Conservation (phyloP, 441 rosid genomes). For the Euphorbia schlechtendalii region DNA sequence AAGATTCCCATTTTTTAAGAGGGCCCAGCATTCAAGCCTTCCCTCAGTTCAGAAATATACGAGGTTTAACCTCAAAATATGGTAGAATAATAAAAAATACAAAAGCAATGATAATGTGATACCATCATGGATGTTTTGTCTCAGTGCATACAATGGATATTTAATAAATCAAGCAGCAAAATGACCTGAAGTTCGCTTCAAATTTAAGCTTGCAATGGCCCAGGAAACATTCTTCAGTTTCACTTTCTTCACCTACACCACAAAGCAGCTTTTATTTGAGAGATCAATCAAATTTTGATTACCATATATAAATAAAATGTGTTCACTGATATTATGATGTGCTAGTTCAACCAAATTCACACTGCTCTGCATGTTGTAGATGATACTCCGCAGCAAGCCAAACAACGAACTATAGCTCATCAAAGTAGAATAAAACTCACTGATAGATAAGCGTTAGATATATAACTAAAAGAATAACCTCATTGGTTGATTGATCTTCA, state of each 20-base stretch:
- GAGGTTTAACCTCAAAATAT: not conserved
- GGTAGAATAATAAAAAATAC: not conserved
- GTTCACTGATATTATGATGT: not conserved
- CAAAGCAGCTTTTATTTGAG: conserved; percentile 24
- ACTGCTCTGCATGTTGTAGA: not conserved
- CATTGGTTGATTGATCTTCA: conserved; percentile 34
- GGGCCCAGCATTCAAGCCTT: not conserved
- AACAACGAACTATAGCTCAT: not conserved
- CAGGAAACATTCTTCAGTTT: conserved; percentile 84
- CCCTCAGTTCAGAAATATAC: not conserved
- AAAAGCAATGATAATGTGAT: not conserved
- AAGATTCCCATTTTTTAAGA: not conserved
- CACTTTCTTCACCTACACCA: conserved; percentile 53
- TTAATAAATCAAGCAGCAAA: conserved; percentile 13
- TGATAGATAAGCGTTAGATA: not conserved
- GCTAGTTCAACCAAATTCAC: not conserved
- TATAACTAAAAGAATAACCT: conserved; percentile 28
- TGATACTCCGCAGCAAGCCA: not conserved
- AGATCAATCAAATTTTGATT: conserved; percentile 13
- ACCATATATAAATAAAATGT: not conserved
- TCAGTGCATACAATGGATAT: not conserved
- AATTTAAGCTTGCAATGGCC: conserved; percentile 75
- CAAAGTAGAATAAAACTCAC: not conserved
- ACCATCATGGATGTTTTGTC: not conserved
- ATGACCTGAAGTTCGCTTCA: conserved; percentile 71